Percentiles rank a stretch among this genome's conserved stretches.
Evolutionary conservation across 371 early-diverging fungal species (phyloP).

Genomic region (Blastocladiella emersonii): DNA sequence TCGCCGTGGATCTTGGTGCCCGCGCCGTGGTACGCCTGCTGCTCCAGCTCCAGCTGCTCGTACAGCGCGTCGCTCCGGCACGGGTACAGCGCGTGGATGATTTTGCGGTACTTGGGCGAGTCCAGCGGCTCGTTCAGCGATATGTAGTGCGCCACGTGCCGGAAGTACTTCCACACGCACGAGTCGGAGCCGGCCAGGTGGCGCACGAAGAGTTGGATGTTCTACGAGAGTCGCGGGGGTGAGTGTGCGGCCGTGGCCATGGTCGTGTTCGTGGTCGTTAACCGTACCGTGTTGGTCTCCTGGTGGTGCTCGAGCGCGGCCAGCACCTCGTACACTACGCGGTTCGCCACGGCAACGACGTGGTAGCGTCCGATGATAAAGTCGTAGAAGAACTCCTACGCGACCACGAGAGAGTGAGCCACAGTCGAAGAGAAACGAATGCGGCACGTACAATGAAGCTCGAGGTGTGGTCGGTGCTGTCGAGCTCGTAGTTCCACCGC

Average conservation of each 20-base stretch:
- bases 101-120: neutral
- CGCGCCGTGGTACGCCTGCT: neutral
- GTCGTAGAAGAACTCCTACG: conserved; percentile 3
- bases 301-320: conserved; percentile 3
- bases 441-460: neutral
- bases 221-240: neutral
- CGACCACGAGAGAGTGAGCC: neutral
- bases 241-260: neutral
- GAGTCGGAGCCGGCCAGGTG: conserved; percentile 6
- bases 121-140: neutral
- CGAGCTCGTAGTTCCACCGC: conserved; percentile 1
- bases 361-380: conserved; percentile 3
- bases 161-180: conserved; percentile 4
- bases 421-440: neutral
- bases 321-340: conserved; percentile 5
- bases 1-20: neutral
- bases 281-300: conserved; percentile 3
- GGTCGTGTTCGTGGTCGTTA: neutral
- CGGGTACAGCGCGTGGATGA: conserved; percentile 7
- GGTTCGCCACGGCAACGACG: neutral
- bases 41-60: conserved; percentile 9
- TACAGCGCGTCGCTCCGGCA: conserved; percentile 4
- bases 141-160: neutral
- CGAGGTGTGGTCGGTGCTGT: neutral
- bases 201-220: conserved; percentile 6